A percentile compares a stretch with the other conserved stretches of the same genome.
phyloP scores from a whole-genome alignment of 176 grass and related monocot genomes.

The Aegilops speltoides region DNA sequence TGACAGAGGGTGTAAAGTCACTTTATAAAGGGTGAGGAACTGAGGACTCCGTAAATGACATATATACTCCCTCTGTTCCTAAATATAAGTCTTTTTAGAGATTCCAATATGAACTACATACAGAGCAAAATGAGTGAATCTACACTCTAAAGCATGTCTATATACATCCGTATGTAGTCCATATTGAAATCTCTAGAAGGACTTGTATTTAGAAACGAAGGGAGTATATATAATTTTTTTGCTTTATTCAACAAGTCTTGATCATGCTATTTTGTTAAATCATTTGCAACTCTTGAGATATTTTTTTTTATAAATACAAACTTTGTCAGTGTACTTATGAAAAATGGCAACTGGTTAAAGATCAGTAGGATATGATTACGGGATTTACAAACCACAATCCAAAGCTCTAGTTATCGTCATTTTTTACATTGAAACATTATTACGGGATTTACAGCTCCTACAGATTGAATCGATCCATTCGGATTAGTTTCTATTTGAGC shows the following conservation, averaged over 20 bases:
- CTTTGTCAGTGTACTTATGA: not conserved
- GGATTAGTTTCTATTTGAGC: not conserved
- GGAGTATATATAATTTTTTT: not conserved
- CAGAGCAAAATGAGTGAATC: no score
- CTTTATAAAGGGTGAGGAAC: conserved; percentile 83
- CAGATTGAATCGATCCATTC: not conserved
- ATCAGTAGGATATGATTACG: not conserved
- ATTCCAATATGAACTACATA: no score
- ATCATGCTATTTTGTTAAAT: not conserved
- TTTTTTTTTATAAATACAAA: not conserved
- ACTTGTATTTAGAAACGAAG: no score
- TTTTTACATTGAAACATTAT: not conserved
- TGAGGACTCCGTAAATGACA: not conserved
- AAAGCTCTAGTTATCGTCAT: not conserved
- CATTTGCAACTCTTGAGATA: not conserved
- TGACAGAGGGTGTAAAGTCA: conserved; percentile 68
- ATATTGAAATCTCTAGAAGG: no score
- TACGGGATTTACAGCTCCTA: not conserved
- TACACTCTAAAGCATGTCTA: no score
- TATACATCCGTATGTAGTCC: no score
- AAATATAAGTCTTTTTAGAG: no score
- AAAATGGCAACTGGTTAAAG: not conserved
- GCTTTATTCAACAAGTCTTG: not conserved
- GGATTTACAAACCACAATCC: not conserved
- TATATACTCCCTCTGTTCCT: not conserved